Base-by-base conservation (phyloP, 2,329 filamentous ascomycete genomes). In the Cyphellophora attinorum region DNA sequence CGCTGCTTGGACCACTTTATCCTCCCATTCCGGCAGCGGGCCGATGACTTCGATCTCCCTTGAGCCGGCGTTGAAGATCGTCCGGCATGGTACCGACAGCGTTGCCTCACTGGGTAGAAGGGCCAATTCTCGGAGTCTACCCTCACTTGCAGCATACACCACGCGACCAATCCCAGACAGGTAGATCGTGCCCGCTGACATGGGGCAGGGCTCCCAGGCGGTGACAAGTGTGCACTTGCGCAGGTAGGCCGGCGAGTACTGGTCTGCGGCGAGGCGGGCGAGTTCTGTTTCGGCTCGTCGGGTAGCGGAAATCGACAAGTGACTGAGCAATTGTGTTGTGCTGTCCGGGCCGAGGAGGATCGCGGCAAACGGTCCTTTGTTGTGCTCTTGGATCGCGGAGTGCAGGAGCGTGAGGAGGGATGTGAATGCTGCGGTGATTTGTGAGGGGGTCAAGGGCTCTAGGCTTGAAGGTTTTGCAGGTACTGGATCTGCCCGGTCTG, bases 151-250 rank as follows among this genome's bases (percentile, higher is more conserved):
- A 3, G 64, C 62, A 44, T 70, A 72, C 4, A 72, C 57, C 21
- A 72, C 50, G 3, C 68, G 55, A 5, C 68, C 69, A 37, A 72
- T 71, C 45, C 70, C 64, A 25, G 67, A 66, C 68, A 68, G 72
- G 44, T 66, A 64, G 29, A 65, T 57, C 2, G 63, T 62, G 4
- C 58, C 60, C 23, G 55, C 51, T 45, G 67, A 72, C 68, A 72
- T 72, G 13, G 65, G 67, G 40, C 69, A 72, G 2, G 68, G 68
- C 49, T 72, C 69, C 68, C 69, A 72, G 8, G 68, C 72, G 14
- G 61, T 65, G 30, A 70, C 62, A 25, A 72, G 49, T 0, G 67
- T 70, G 45, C 67, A 72, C 23, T 46, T 48, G 53, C 62, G 65
- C 2, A 72, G 57, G 44, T 64, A 72, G 11, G 59, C 55, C 40